Evolutionary conservation across 495 filamentous ascomycete genomes (phyloP).

Genomic region (Penicillium manginii): DNA sequence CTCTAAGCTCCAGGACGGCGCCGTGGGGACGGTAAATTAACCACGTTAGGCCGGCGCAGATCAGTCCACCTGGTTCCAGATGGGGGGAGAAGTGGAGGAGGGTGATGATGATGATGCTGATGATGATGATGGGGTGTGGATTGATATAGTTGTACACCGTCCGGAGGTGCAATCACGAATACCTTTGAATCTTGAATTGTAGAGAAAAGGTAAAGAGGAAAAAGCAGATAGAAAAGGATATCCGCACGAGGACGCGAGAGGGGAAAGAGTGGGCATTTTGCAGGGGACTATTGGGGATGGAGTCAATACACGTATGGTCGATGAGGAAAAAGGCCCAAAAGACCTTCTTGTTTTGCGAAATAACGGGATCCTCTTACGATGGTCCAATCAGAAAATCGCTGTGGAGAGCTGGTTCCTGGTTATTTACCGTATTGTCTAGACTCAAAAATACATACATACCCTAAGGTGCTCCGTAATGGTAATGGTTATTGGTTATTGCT

Average conservation of each 20-base stretch:
- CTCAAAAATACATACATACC: too few species aligned
- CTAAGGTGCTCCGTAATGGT: too few species aligned
- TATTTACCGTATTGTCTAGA: slow-evolving; percentile 1
- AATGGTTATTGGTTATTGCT: too few species aligned
- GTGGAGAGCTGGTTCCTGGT: slow-evolving; percentile 11
- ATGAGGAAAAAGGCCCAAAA: slow-evolving; percentile 5
- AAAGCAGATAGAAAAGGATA: background rate
- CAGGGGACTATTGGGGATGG: slow-evolving; percentile 6
- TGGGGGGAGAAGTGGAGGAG: slow-evolving; percentile 7
- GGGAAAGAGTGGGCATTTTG: slow-evolving; percentile 4
- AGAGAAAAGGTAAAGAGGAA: slow-evolving; percentile 5
- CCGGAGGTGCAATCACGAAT: too few species aligned
- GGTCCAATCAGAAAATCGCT: background rate
- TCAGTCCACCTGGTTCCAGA: slow-evolving; percentile 27
- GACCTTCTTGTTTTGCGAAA: slow-evolving; percentile 1
- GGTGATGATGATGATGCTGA: background rate
- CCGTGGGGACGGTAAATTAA: slow-evolving; percentile 48
- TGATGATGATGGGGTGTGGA: background rate
- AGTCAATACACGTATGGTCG: background rate
- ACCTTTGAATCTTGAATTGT: background rate
- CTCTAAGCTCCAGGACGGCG: slow-evolving; percentile 38
- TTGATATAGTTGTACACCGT: background rate
- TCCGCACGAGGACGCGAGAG: slow-evolving; percentile 17
- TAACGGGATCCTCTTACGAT: slow-evolving; percentile 3
- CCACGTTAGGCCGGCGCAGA: slow-evolving; percentile 33